Base-by-base conservation (phyloP, 176 grass and related monocot species). In the Triticum urartu region DNA sequence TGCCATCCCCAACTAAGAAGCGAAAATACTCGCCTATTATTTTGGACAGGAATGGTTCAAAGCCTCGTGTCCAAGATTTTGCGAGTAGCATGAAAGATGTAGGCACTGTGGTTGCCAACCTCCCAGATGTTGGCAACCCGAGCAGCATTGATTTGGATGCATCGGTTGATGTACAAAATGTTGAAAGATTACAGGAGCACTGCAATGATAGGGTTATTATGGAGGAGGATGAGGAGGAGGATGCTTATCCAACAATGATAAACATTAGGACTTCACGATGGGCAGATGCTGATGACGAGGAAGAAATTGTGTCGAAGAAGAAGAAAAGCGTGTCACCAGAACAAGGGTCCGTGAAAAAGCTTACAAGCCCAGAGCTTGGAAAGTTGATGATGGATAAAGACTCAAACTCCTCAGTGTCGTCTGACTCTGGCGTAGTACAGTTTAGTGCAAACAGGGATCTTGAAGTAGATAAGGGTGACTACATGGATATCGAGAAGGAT, bases 211-310 rank as follows among this genome's bases (percentile, higher is more conserved):
- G 3, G 47, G 33, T 36, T 69, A 21, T 72, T 50, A 15, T 50
- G 64, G 89, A 87, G 39, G 90, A 95, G 45, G 87, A 91, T 43
- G 92, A 94, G 59, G 89, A 87, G 40, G 93, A 94, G 75, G 85
- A 91, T 15, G 80, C 79, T 26, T 77, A 85, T 34, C 62, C 71
- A 47, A 80, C 84, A 28, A 78, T 26, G 32, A 85, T 90, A 84
- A 94, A 93, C 59, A 96, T 99, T 79, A 91, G 89, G 34, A 89
- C 83, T 7, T 99, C 97, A 8, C 87, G 97, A 48, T 99, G 94
- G 97, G 94, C 89, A 21, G 81, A 89, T 32, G 77, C 81, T 81
- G 91, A 86, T 21, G 72, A 78, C 4, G 90, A 93, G 18, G 52
- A 91, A 67, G 86, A 68, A 26, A 36, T 72, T 80, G 62, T 85